Conservation (phyloP, 768 basidiomycete genomes). For the Boletus sensibilis region DNA sequence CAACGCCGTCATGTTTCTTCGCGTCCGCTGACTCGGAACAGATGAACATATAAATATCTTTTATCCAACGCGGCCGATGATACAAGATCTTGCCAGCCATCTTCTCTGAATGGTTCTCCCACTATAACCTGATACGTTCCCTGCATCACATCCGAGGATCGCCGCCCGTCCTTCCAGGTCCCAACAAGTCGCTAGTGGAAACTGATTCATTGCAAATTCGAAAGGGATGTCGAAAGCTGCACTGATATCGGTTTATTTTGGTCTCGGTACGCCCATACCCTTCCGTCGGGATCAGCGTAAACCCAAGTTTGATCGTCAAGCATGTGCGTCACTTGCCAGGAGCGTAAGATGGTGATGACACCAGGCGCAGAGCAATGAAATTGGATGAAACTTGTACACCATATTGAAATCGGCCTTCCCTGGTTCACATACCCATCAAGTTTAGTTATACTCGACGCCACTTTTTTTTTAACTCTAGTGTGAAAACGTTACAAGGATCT, state of each 20-base stretch:
- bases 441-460: not conserved
- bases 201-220: not conserved
- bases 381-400: not conserved
- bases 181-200: not conserved
- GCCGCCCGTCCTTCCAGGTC: not conserved
- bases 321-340: constrained; percentile 1
- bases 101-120: not conserved
- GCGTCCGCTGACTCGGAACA: constrained; percentile 4
- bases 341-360: not conserved
- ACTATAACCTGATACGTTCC: not conserved
- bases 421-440: not conserved
- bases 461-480: not conserved
- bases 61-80: not conserved
- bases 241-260: not conserved
- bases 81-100: not conserved
- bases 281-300: constrained; percentile 1
- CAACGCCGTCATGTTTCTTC: too few species aligned
- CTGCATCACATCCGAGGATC: not conserved
- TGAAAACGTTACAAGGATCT: not conserved
- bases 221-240: not conserved
- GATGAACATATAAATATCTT: not conserved
- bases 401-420: not conserved
- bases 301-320: not conserved
- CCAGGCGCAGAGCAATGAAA: not conserved
- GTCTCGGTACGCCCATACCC: not conserved